Conservation (phyloP, 768 basidiomycete genomes). For the Phaeolepiota aurea region DNA sequence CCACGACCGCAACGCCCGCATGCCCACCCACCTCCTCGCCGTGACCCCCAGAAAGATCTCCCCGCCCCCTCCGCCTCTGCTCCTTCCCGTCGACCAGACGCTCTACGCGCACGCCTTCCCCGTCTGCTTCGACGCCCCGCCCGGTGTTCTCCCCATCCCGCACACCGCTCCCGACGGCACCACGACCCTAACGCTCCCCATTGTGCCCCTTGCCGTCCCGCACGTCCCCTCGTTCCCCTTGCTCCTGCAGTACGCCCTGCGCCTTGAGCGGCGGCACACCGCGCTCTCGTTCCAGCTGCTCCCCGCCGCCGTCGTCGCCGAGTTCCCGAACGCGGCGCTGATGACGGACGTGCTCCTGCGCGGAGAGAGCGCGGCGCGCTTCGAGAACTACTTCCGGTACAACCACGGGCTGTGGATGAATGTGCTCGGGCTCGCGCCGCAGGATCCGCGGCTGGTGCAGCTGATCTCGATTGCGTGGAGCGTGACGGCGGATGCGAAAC, state of each 20-base stretch:
- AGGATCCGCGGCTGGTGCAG: constrained; percentile 33
- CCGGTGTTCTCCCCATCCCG: constrained; percentile 25
- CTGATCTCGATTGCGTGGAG: constrained; percentile 62
- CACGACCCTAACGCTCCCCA: constrained; percentile 38
- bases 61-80: constrained; percentile 22
- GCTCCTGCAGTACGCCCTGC: constrained; percentile 49
- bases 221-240: constrained; percentile 48
- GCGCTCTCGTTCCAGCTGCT: constrained; percentile 43
- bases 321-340: constrained; percentile 52
- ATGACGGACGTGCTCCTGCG: constrained; percentile 45
- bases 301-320: constrained; percentile 42
- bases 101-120: constrained; percentile 33
- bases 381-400: constrained; percentile 24
- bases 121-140: constrained; percentile 26
- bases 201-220: constrained; percentile 40
- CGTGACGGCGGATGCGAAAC: constrained; percentile 59
- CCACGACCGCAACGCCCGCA: constrained; percentile 31
- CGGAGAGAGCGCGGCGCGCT: constrained; percentile 28
- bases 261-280: constrained; percentile 39
- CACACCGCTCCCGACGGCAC: constrained; percentile 12
- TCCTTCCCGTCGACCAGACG: constrained; percentile 46
- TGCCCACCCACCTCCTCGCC: constrained; percentile 53
- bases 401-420: constrained; percentile 68
- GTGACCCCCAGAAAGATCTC: constrained; percentile 23
- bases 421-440: constrained; percentile 43